Percentiles rank a stretch among this genome's conserved stretches.
These are phyloP conservation scores for Penicillium samsonianum DNA, from an alignment of 495 filamentous ascomycete species.

Conservation along the genomic window DNA sequence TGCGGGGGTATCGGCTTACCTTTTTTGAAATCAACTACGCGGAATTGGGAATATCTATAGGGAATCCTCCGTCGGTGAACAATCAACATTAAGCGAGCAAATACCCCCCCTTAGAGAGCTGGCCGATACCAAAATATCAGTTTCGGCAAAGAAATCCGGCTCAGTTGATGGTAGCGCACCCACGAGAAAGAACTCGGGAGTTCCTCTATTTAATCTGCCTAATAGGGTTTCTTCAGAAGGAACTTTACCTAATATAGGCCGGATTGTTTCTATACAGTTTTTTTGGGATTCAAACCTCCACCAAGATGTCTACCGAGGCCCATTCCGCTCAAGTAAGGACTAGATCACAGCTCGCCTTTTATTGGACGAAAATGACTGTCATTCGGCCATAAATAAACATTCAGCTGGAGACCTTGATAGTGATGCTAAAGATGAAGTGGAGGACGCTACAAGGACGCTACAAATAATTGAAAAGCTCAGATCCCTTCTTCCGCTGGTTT, in stretches of 20 bases:
- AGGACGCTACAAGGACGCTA: slow-evolving; percentile 6
- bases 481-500: slow-evolving; percentile 2
- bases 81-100: not conserved
- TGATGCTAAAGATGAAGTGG: not conserved
- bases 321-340: slow-evolving; percentile 1
- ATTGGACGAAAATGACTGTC: not conserved
- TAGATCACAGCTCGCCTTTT: not conserved
- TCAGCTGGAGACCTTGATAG: slow-evolving; percentile 12
- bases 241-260: not conserved
- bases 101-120: not conserved
- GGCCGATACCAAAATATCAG: not conserved
- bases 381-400: not conserved
- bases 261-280: not conserved
- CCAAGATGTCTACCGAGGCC: not conserved
- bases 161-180: not conserved
- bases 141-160: not conserved
- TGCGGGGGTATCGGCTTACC: not conserved
- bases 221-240: not conserved
- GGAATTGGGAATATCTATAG: slow-evolving; percentile 17
- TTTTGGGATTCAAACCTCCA: not conserved
- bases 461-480: slow-evolving; percentile 2
- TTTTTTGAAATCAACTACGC: slow-evolving; percentile 4
- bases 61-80: not conserved
- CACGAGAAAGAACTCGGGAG: not conserved
- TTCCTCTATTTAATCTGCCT: fast-evolving